Percentiles rank a stretch among this genome's conserved stretches.
phyloP scores from a whole-genome alignment of 495 filamentous ascomycete genomes.

The Lasiosphaeria hispida region DNA sequence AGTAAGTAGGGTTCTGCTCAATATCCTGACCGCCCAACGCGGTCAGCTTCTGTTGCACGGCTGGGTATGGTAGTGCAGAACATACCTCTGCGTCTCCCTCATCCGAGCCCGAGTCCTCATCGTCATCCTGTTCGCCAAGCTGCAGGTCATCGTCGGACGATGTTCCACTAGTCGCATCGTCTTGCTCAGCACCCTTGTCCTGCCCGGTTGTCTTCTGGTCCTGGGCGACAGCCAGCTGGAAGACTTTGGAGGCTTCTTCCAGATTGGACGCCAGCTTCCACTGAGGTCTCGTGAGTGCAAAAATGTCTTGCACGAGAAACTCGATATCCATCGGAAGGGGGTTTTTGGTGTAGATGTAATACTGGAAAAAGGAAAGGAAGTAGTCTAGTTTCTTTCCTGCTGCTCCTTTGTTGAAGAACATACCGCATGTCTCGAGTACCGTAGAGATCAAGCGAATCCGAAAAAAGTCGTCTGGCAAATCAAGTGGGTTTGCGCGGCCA shows the following conservation, averaged over 20 bases:
- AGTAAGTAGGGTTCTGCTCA: conserved; percentile 44
- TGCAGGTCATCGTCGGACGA: conserved; percentile 57
- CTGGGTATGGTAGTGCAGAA: neutral
- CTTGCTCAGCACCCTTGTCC: conserved; percentile 62
- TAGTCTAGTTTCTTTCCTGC: conserved; percentile 98
- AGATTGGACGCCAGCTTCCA: conserved; percentile 81
- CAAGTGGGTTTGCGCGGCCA: conserved; percentile 69
- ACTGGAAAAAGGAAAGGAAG: conserved; percentile 96
- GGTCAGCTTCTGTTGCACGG: conserved; percentile 11
- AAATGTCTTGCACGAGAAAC: conserved; percentile 94
- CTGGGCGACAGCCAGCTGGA: conserved; percentile 81
- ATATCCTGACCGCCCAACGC: conserved; percentile 37
- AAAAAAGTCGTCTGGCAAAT: conserved; percentile 94
- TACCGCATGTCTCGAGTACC: conserved; percentile 90
- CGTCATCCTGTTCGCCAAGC: conserved; percentile 36
- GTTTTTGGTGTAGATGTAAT: conserved; percentile 94
- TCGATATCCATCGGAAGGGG: conserved; percentile 94
- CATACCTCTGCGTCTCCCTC: conserved; percentile 53
- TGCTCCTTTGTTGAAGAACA: conserved; percentile 90
- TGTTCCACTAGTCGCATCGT: conserved; percentile 63
- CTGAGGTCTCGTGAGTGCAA: conserved; percentile 75
- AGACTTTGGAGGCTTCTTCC: conserved; percentile 79
- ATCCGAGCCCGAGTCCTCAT: conserved; percentile 44
- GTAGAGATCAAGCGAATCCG: conserved; percentile 85
- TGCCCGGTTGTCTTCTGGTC: conserved; percentile 78